These are phyloP conservation scores for Paraglomus occultum DNA, from an alignment of 192 early-diverging fungal genomes.

Conservation along the genomic window DNA sequence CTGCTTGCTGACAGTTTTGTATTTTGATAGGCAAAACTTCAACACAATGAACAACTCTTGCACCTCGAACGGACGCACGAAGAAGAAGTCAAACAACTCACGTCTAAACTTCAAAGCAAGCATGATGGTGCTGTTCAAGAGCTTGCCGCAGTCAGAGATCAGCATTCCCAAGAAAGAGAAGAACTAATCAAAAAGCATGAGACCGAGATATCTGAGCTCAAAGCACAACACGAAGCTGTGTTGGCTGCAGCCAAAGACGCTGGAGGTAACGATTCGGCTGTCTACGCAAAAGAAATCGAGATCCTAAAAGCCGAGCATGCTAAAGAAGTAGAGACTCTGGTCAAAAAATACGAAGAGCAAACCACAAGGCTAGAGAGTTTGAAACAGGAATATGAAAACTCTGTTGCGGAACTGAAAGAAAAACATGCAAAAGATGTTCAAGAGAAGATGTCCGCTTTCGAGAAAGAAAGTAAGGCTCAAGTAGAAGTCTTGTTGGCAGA, in stretches of 20 bases:
- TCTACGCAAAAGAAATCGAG: not conserved
- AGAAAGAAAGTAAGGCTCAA: slow-evolving; percentile 6
- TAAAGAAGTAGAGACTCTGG: slow-evolving; percentile 4
- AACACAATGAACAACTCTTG: not conserved
- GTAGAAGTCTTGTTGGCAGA: not conserved
- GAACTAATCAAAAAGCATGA: not conserved
- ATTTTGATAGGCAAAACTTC: not conserved
- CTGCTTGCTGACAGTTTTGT: not conserved
- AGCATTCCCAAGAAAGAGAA: slow-evolving; percentile 25
- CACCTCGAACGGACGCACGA: not conserved
- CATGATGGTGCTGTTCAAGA: slow-evolving; percentile 20
- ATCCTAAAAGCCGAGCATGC: not conserved
- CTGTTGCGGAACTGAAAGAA: slow-evolving; percentile 1
- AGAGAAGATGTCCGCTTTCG: slow-evolving; percentile 11
- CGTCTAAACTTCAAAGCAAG: not conserved
- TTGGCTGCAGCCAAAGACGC: no score
- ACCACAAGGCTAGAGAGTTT: not conserved
- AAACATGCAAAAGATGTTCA: slow-evolving; percentile 9
- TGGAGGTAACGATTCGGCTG: not conserved
- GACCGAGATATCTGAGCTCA: not conserved
- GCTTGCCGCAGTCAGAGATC: not conserved
- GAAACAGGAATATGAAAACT: not conserved
- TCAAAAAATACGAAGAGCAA: slow-evolving; percentile 1
- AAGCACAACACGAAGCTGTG: no score
- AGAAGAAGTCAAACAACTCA: slow-evolving; percentile 7